Conservation (phyloP, 805 yeast genomes). For the Cyberlindnera xylosilytica region DNA sequence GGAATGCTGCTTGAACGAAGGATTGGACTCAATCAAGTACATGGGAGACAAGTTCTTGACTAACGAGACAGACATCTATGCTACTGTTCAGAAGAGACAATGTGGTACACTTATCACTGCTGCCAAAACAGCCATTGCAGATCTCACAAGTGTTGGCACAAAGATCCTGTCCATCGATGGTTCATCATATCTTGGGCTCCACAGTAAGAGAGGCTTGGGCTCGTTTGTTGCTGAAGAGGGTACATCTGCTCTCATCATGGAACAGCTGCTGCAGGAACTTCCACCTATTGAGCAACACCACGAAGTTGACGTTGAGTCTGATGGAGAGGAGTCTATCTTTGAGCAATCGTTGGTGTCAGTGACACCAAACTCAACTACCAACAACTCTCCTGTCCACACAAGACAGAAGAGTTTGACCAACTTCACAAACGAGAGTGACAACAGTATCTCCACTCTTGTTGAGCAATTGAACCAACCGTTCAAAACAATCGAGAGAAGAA, state of each 20-base stretch:
- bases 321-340: constrained; percentile 13
- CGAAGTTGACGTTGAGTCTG: neutral
- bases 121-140: constrained; percentile 47
- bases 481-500: constrained; percentile 10
- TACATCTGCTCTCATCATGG: constrained; percentile 19
- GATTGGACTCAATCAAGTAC: constrained; percentile 39
- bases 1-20: constrained; percentile 45
- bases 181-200: constrained; percentile 55
- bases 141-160: constrained; percentile 38
- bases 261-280: constrained; percentile 19
- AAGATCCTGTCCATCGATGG: constrained; percentile 53
- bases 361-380: constrained; percentile 11
- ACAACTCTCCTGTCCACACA: constrained; percentile 15
- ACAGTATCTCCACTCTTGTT: constrained; percentile 19
- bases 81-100: constrained; percentile 40
- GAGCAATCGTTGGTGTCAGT: constrained; percentile 2
- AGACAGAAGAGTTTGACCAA: constrained; percentile 17
- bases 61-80: constrained; percentile 29
- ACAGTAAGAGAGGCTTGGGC: constrained; percentile 31
- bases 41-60: constrained; percentile 27
- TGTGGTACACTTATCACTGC: constrained; percentile 66
- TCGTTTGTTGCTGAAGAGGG: constrained; percentile 24
- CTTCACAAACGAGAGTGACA: constrained; percentile 17
- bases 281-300: constrained; percentile 3
- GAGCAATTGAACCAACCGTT: neutral